phyloP scores from a whole-genome alignment of 805 yeast species.

The Naumovozyma dairenensis region DNA sequence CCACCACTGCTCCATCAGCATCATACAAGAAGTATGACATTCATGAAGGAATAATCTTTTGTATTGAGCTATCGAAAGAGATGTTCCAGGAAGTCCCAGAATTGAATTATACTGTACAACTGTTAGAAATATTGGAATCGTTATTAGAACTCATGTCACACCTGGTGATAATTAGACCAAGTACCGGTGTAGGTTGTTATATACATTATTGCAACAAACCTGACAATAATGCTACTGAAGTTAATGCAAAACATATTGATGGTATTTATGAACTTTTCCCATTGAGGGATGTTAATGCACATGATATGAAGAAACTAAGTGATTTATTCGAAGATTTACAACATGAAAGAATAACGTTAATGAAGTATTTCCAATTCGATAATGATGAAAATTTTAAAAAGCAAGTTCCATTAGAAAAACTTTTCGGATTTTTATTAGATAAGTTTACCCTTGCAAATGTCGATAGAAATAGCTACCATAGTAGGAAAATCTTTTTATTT shows the following conservation, averaged over 20 bases:
- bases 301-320: conserved; percentile 46
- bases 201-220: conserved; percentile 41
- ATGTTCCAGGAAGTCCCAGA: conserved; percentile 32
- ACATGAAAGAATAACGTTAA: conserved; percentile 17
- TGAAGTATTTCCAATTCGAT: conserved; percentile 25
- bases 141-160: conserved; percentile 55
- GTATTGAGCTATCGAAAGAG: conserved; percentile 46
- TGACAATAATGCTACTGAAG: conserved; percentile 24
- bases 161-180: conserved; percentile 53
- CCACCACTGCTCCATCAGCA: too few relatives aligned
- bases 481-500: conserved; percentile 55
- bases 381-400: conserved; percentile 17
- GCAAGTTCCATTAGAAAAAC: conserved; percentile 30
- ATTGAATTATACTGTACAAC: conserved; percentile 32
- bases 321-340: conserved; percentile 39
- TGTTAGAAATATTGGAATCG: conserved; percentile 45
- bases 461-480: conserved; percentile 38
- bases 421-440: conserved; percentile 45
- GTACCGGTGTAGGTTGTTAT: conserved; percentile 68
- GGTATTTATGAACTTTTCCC: conserved; percentile 44
- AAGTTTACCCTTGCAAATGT: conserved; percentile 38
- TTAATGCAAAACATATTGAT: conserved; percentile 1
- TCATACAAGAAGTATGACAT: conserved; percentile 33
- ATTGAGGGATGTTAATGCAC: conserved; percentile 44
- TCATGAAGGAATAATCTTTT: conserved; percentile 55